Percentiles rank a stretch among this genome's conserved stretches.
phyloP scores from a whole-genome alignment of 306 rosid species.

The Cucurbita pepo region DNA sequence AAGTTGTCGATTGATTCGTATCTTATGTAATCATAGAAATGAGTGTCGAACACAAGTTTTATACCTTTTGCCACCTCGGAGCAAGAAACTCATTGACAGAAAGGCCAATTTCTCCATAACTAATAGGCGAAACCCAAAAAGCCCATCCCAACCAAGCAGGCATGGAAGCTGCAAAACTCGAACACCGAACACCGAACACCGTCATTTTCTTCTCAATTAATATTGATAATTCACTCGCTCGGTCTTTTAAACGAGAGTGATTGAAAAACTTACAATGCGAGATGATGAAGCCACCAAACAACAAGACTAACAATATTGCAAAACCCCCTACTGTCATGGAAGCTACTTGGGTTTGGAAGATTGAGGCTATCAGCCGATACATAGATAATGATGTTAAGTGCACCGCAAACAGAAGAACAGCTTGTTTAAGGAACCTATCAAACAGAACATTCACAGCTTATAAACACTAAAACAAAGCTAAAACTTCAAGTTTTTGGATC shows the following conservation, averaged over 20 bases:
- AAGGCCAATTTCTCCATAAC: conserved; percentile 31
- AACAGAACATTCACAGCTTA: not conserved
- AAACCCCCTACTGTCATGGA: conserved; percentile 12
- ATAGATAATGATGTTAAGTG: conserved; percentile 22
- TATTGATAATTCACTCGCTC: not conserved
- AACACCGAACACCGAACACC: not conserved
- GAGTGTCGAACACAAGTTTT: too few relatives aligned
- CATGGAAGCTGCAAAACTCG: conserved; percentile 13
- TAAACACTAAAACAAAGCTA: too few relatives aligned
- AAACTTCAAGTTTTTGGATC: too few relatives aligned
- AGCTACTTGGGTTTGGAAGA: conserved; percentile 14
- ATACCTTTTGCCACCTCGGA: conserved; percentile 19
- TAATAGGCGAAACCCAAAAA: conserved; percentile 27
- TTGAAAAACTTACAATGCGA: conserved; percentile 6
- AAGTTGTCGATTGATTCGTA: too few relatives aligned
- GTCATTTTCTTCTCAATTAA: not conserved
- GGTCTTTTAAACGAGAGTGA: not conserved
- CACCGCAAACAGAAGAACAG: conserved; percentile 13
- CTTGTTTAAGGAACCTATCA: conserved; percentile 20
- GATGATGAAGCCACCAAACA: conserved; percentile 26
- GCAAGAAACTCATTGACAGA: conserved; percentile 25
- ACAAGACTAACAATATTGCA: conserved; percentile 9
- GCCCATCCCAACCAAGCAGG: conserved; percentile 29
- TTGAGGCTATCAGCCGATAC: conserved; percentile 21
- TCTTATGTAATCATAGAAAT: too few relatives aligned